A percentile compares a stretch with the other conserved stretches of the same genome.
phyloP scores from a whole-genome alignment of 352 stramenopile species.

The Elongisporangium anandrum region DNA sequence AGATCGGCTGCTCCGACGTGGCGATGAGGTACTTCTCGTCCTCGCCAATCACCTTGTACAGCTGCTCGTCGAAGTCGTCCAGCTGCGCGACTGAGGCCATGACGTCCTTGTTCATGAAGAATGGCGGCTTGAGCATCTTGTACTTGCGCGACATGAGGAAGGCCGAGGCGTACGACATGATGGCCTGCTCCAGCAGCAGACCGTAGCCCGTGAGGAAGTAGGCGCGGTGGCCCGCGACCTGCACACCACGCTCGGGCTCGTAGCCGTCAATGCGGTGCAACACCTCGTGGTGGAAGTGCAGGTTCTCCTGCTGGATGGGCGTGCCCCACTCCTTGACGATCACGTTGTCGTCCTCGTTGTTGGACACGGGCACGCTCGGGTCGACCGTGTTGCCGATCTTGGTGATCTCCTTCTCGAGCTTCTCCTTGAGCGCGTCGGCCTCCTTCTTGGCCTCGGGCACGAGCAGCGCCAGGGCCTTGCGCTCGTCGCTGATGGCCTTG shows the following conservation, averaged over 20 bases:
- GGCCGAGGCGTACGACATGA: slow-evolving; percentile 98
- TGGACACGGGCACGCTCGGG: slow-evolving; percentile 92
- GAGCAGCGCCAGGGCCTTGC: slow-evolving; percentile 64
- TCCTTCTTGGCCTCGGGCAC: slow-evolving; percentile 79
- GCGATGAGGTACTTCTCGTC: slow-evolving; percentile 99
- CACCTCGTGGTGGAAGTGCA: slow-evolving; percentile 94
- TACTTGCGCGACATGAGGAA: slow-evolving; percentile 96
- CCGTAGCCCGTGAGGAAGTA: slow-evolving; percentile 99
- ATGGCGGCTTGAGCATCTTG: slow-evolving; percentile 98
- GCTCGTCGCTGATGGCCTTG: slow-evolving; percentile 72
- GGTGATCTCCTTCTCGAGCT: slow-evolving; percentile 70
- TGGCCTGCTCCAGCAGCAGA: slow-evolving; percentile 98
- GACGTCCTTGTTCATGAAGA: slow-evolving; percentile 99
- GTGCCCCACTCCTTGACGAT: slow-evolving; percentile 87
- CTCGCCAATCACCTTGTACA: slow-evolving; percentile 98
- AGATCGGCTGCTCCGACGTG: slow-evolving; percentile 99
- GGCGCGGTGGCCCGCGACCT: slow-evolving; percentile 95
- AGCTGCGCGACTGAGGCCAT: slow-evolving; percentile 99
- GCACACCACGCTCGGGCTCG: slow-evolving; percentile 94
- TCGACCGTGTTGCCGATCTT: slow-evolving; percentile 98
- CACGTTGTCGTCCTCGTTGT: slow-evolving; percentile 96
- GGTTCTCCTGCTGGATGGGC: slow-evolving; percentile 65
- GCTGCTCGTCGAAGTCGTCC: slow-evolving; percentile 99
- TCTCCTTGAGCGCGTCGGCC: slow-evolving; percentile 66
- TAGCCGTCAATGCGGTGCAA: slow-evolving; percentile 99